Evolutionary conservation across 495 filamentous ascomycete species (phyloP), one percentile per base, ranked within the genome.

Genomic region (Copromyces sp.): DNA sequence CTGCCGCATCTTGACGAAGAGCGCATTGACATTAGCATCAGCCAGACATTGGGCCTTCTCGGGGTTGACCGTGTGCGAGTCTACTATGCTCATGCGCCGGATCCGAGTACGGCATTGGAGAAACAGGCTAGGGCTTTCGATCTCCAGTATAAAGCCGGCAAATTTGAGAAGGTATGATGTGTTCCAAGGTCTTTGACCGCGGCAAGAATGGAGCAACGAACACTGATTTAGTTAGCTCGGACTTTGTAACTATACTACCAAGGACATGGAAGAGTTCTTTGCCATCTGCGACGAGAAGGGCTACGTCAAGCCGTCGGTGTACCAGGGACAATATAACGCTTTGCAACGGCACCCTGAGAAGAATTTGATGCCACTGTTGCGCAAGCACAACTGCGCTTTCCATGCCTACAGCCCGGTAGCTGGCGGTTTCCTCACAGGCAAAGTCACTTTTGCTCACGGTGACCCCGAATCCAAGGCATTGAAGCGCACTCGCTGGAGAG

Each of bases 241-340:
- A 2, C 73, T 86, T 11, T 84, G 82, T 68, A 87, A 87, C 73
- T 86, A 81, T 73, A 78, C 75, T 3, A 74, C 80, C 7, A 73
- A 77, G 5, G 81, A 84, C 72, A 80, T 87, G 12, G 76, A 81
- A 41, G 76, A 84, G 35, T 77, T 85, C 39, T 72, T 84, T 20
- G 71, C 74, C 42, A 81, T 86, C 65, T 85, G 83, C 74, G 80
- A 83, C 32, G 78, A 76, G 20, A 78, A 84, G 9, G 78, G 78
- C 42, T 86, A 79, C 73, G 72, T 85, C 70, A 81, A 82, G 53
- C 86, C 86, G 0, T 79, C 78, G 7, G 81, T 86, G 35, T 89
- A 86, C 73, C 85, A 89, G 73, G 83, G 85, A 3, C 77, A 84
- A 29, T 87, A 88, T 73, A 83, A 83, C 65, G 75, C 80, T 9